These are phyloP conservation scores for Saccharomycopsis crataegensis DNA, from an alignment of 1,139 yeast species.

Conservation along the genomic window DNA sequence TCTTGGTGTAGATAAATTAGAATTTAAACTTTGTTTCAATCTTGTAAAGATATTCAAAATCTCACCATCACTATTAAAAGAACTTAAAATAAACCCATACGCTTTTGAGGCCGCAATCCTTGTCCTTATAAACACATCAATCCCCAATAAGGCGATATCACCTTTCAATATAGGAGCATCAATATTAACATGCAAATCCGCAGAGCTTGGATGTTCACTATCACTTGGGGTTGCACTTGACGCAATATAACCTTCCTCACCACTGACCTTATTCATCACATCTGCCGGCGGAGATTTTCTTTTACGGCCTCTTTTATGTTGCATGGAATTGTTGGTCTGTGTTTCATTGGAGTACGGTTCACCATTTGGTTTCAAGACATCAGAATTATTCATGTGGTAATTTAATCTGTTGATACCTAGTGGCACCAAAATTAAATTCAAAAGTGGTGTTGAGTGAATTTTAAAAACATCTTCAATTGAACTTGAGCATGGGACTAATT, in stretches of 20 bases:
- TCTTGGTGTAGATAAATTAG: constrained; percentile 77
- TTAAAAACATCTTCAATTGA: constrained; percentile 40
- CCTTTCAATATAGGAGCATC: constrained; percentile 92
- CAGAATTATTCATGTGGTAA: constrained; percentile 71
- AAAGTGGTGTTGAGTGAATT: constrained; percentile 52
- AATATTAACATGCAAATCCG: constrained; percentile 65
- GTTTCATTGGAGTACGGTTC: constrained; percentile 5
- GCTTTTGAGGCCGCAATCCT: constrained; percentile 74
- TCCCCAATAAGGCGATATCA: constrained; percentile 80
- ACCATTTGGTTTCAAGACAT: constrained; percentile 79
- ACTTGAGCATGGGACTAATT: neutral
- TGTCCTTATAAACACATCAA: constrained; percentile 65
- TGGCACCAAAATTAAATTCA: constrained; percentile 80
- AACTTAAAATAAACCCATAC: constrained; percentile 62
- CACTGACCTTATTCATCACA: constrained; percentile 5
- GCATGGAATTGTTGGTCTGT: constrained; percentile 11
- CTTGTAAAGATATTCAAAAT: constrained; percentile 33
- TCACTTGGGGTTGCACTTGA: constrained; percentile 17
- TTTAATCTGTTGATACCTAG: constrained; percentile 88
- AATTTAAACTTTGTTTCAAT: constrained; percentile 38
- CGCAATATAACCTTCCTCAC: constrained; percentile 22
- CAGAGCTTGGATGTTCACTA: constrained; percentile 41
- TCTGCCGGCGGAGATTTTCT: constrained; percentile 27
- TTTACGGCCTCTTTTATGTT: constrained; percentile 25
- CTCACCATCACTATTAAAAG: constrained; percentile 37